Percentiles rank a stretch among this genome's conserved stretches.
Conservation (phyloP, 768 basidiomycete genomes). For the Pleurotus giganteus region DNA sequence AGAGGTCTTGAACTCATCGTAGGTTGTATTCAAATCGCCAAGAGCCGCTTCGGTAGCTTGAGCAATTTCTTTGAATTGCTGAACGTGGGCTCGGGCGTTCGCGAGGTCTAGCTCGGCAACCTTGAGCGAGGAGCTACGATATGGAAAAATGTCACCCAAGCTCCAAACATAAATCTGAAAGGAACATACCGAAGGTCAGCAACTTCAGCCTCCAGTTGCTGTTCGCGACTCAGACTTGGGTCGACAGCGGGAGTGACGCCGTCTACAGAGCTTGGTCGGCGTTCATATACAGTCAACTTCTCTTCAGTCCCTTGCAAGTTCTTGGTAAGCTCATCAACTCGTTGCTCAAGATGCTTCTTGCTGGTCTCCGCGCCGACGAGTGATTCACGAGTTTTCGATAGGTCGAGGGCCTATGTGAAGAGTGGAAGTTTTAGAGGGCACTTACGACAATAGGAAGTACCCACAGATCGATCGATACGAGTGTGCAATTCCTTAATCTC, state of each 20-base stretch:
- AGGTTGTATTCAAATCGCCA: slow-evolving; percentile 62
- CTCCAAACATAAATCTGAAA: neutral
- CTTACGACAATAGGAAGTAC: slow-evolving; percentile 20
- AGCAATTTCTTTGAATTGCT: slow-evolving; percentile 86
- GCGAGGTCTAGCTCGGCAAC: slow-evolving; percentile 75
- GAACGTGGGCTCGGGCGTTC: slow-evolving; percentile 66
- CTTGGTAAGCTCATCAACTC: slow-evolving; percentile 55
- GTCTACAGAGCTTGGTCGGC: slow-evolving; percentile 42
- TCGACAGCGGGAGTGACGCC: slow-evolving; percentile 33
- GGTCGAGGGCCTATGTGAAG: slow-evolving; percentile 53
- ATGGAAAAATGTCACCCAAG: neutral
- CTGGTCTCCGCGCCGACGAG: slow-evolving; percentile 74
- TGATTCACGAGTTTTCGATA: slow-evolving; percentile 66
- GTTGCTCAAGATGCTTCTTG: slow-evolving; percentile 75
- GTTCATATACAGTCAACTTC: slow-evolving; percentile 86
- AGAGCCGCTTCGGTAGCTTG: slow-evolving; percentile 80
- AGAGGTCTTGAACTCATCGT: slow-evolving; percentile 76
- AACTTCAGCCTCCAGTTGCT: slow-evolving; percentile 80
- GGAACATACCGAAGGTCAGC: slow-evolving; percentile 73
- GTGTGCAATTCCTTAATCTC: slow-evolving; percentile 74
- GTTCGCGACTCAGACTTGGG: slow-evolving; percentile 59
- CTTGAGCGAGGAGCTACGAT: slow-evolving; percentile 66
- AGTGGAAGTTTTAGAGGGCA: slow-evolving; percentile 9
- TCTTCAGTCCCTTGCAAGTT: slow-evolving; percentile 77
- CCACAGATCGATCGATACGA: slow-evolving; percentile 68